Evolutionary conservation across 2,329 filamentous ascomycete genomes (phyloP), one percentile per base, ranked within the genome.

Genomic region (Ophiostoma sp.): DNA sequence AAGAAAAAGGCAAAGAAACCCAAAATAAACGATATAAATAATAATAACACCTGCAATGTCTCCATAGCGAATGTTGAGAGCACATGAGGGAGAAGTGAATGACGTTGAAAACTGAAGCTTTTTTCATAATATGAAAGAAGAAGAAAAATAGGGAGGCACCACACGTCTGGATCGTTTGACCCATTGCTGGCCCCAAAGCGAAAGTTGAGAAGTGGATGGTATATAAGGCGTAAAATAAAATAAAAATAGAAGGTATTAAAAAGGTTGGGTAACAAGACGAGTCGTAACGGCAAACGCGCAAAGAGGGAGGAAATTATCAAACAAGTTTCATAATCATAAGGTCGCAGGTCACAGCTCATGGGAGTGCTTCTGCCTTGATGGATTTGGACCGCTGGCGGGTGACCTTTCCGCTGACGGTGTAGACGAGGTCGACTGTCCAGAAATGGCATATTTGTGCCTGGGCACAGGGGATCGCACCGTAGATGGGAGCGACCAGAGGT

Each of bases 361-460:
- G 70, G 57, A 74, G 67, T 67, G 68, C 71, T 62, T 73, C 73
- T 67, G 70, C 36, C 65, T 41, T 48, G 13, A 81, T 72, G 3
- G 82, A 81, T 71, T 82, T 83, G 41, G 81, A 79, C 73, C 83
- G 79, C 77, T 85, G 81, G 71, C 85, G 79, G 2, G 83, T 85
- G 75, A 87, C 85, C 77, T 92, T 92, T 78, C 88, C 87, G 80
- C 88, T 91, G 75, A 92, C 89, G 0, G 87, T 85, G 78, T 92
- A 92, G 13, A 89, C 87, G 74, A 92, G 77, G 70, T 90, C 83
- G 44, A 89, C 80, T 0, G 87, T 90, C 85, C 88, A 92, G 76
- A 92, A 87, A 76, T 92, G 90, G 76, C 83, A 86, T 69, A 91
- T 78, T 73, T 90, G 86, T 1, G 90, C 90, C 73, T 91, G 88